Conservation (phyloP, 2,329 filamentous ascomycete genomes). For the Ascochyta clinopodiicola region DNA sequence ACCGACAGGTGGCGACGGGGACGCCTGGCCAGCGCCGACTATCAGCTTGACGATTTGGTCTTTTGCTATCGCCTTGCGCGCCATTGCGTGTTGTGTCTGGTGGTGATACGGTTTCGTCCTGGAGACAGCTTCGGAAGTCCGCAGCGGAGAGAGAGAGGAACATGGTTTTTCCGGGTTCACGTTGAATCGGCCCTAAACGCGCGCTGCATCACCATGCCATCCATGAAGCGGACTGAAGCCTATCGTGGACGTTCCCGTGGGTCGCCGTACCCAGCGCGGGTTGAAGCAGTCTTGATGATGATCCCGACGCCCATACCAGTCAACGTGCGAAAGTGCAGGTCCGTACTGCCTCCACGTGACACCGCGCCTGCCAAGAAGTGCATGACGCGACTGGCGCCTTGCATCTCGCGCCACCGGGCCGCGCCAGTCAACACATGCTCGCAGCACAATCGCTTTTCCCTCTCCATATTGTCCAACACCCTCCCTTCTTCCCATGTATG, state of each 20-base stretch:
- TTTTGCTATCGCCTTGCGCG: conserved; percentile 45
- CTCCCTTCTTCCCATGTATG: conserved; percentile 2
- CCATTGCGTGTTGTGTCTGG: conserved; percentile 35
- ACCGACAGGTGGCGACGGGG: conserved; percentile 93
- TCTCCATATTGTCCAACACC: not conserved
- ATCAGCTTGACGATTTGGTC: conserved; percentile 87
- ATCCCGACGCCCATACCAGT: too few relatives aligned
- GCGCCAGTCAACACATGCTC: conserved; percentile 11
- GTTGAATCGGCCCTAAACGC: not conserved
- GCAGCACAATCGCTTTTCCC: not conserved
- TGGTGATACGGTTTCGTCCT: not conserved
- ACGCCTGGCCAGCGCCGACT: conserved; percentile 93
- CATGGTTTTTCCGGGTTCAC: not conserved
- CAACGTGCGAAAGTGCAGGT: not conserved
- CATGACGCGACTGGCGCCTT: conserved; percentile 14
- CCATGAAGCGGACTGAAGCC: too few relatives aligned
- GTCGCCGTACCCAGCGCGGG: too few relatives aligned
- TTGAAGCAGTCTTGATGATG: too few relatives aligned
- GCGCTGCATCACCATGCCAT: too few relatives aligned
- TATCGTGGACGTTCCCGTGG: too few relatives aligned
- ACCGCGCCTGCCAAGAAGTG: conserved; percentile 5
- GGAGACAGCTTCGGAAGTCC: conserved; percentile 19
- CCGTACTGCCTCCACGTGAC: conserved; percentile 3
- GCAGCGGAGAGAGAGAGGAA: not conserved
- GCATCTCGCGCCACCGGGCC: conserved; percentile 7